Conservation (phyloP, 2,329 filamentous ascomycete genomes). For the Purpureocillium takamizusanense region DNA sequence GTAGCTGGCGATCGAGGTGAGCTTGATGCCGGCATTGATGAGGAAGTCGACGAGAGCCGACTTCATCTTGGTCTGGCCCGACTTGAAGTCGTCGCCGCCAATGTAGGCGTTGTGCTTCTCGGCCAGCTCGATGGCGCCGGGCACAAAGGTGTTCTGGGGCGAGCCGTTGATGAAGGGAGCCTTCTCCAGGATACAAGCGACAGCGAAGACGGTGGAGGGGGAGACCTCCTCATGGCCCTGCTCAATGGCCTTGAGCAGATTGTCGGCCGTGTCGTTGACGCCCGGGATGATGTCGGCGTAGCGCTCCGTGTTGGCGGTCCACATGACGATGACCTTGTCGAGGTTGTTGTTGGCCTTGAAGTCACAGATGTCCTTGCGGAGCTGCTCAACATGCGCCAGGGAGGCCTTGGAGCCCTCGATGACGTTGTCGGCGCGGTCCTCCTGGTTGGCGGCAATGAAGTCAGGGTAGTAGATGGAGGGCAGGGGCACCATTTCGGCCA, state of each 20-base stretch:
- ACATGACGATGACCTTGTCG: conserved; percentile 94
- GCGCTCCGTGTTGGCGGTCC: conserved; percentile 98
- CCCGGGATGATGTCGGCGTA: conserved; percentile 82
- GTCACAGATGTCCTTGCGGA: conserved; percentile 86
- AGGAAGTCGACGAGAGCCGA: conserved; percentile 96
- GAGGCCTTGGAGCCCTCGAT: conserved; percentile 76
- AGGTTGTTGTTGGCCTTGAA: conserved; percentile 82
- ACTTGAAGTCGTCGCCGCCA: conserved; percentile 98
- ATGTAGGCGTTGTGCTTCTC: conserved; percentile 84
- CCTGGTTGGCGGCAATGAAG: conserved; percentile 98
- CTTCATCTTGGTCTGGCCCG: conserved; percentile 99
- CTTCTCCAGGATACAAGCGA: conserved; percentile 84
- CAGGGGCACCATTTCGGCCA: conserved; percentile 78
- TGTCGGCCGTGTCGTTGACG: conserved; percentile 94
- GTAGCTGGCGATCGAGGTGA: conserved; percentile 97
- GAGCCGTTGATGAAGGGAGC: conserved; percentile 98
- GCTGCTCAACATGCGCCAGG: conserved; percentile 81
- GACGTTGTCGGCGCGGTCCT: conserved; percentile 88
- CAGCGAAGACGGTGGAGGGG: conserved; percentile 91
- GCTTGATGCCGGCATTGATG: conserved; percentile 97
- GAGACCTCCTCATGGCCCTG: conserved; percentile 82
- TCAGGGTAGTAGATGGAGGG: conserved; percentile 98
- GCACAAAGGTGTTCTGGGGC: conserved; percentile 97
- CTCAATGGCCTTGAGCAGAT: conserved; percentile 82
- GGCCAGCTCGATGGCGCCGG: conserved; percentile 81